phyloP scores from a whole-genome alignment of 257 asterid species.

The Nicotiana benthamiana region DNA sequence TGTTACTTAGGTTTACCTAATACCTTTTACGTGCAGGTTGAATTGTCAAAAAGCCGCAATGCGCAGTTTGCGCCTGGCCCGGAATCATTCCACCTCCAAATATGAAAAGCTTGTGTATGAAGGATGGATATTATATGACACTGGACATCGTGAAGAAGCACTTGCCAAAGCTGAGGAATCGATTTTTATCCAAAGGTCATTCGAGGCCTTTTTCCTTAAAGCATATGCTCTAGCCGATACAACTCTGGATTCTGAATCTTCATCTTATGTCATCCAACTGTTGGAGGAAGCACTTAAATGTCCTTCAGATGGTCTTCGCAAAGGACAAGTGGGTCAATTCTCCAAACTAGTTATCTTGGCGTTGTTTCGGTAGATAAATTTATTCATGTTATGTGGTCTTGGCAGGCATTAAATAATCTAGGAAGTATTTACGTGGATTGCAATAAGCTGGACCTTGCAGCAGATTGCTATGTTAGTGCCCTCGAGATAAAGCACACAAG shows the following conservation, averaged over 20 bases:
- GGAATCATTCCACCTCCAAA: constrained; percentile 30
- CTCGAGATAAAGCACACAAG: constrained; percentile 44
- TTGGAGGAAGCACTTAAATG: constrained; percentile 46
- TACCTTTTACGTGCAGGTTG: constrained; percentile 22
- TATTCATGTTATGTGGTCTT: background rate
- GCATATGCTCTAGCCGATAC: constrained; percentile 45
- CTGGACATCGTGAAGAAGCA: constrained; percentile 48
- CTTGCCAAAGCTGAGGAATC: constrained; percentile 42
- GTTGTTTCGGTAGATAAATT: background rate
- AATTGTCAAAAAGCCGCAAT: constrained; percentile 51
- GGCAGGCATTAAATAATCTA: constrained; percentile 42
- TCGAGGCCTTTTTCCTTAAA: constrained; percentile 47
- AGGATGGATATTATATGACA: constrained; percentile 47
- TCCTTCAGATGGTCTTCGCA: constrained; percentile 50
- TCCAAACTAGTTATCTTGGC: background rate
- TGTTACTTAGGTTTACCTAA: background rate
- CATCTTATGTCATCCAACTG: constrained; percentile 34
- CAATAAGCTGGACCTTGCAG: constrained; percentile 39
- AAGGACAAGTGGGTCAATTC: constrained; percentile 37
- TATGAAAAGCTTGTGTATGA: constrained; percentile 38
- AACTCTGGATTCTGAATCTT: constrained; percentile 32
- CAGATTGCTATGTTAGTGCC: constrained; percentile 37
- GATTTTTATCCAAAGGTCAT: constrained; percentile 39
- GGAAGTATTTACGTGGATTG: constrained; percentile 49
- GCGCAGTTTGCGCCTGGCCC: constrained; percentile 44